Evolutionary conservation across 1,284 basidiomycete species (phyloP), one percentile per base, ranked within the genome.

Genomic region (Xerocomus nothofagi): DNA sequence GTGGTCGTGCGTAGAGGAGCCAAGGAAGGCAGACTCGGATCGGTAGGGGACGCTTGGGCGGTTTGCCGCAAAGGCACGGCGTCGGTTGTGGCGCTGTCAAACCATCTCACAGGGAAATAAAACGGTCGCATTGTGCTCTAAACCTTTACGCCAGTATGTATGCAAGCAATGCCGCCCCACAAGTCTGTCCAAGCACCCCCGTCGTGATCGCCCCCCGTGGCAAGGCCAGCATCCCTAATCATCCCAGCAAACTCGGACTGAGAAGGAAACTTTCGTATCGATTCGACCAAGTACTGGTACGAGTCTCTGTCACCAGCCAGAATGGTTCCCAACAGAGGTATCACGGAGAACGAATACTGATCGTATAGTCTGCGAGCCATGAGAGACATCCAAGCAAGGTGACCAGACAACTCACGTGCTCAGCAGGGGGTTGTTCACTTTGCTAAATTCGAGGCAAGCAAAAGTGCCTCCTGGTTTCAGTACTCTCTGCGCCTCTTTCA

Each of bases 251-350:
- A 99, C 45, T 93, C 86, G 21, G 83, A 75, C 70, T 98, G 96
- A 18, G 84, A 77, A 29, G 96, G 96, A 78, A 99, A 99, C 58
- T 84, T 84, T 50, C 94, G 90, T 63, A 99, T 99, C 31, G 94
- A 98, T 72, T 99, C 97, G 44, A 99, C 92, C 37, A 99, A 81
- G 70, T 99, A 99, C 71, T 97, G 93, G 71, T 99, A 99, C 17
- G 94, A 97, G 27, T 85, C 89, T 31, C 95, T 82, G 70, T 99
- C 96, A 4, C 91, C 91, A 8, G 95, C 92, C n/a, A 99, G 78
- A 61, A 99, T 88, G 44, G 94, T 95, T 21, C 97, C 97, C 36
- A 99, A 72, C 18, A 97, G 78, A 5, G 97, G 97, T 62, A 99
- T 95, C 51, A 98, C 81, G 6, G 90, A 86, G 81, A 99, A 99